These are phyloP conservation scores for Euphorbia celastroides DNA, from an alignment of 441 rosid genomes.

Conservation along the genomic window DNA sequence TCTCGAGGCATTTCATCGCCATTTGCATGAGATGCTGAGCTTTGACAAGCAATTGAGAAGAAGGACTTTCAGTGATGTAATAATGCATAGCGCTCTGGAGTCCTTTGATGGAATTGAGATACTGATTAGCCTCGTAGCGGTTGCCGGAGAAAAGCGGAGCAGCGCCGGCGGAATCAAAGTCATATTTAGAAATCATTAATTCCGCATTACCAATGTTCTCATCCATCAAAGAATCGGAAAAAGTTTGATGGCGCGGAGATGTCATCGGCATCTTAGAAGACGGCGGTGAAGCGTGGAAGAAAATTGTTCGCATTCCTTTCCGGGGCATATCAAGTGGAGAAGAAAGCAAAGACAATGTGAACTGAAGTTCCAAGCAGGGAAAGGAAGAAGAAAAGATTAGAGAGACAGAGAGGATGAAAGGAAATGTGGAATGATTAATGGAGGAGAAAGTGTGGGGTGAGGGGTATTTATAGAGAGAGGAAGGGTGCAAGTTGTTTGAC, in stretches of 20 bases:
- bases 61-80: constrained; percentile 24
- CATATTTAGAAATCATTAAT: constrained; percentile 40
- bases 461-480: constrained; percentile 7
- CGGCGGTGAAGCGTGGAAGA: constrained; percentile 30
- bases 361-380: background rate
- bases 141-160: constrained; percentile 38
- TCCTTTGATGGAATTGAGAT: constrained; percentile 32
- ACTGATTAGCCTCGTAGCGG: constrained; percentile 44
- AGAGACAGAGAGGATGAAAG: background rate
- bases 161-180: background rate
- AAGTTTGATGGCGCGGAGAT: constrained; percentile 32
- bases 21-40: constrained; percentile 57
- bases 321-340: background rate
- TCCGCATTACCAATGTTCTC: constrained; percentile 41
- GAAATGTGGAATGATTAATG: background rate
- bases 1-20: constrained; percentile 62
- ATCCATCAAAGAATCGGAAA: constrained; percentile 38
- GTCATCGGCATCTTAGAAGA: constrained; percentile 26
- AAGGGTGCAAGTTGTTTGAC: background rate
- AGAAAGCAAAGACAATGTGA: background rate
- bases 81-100: constrained; percentile 50
- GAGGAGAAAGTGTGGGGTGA: background rate
- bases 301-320: constrained; percentile 26
- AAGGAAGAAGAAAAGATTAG: background rate
- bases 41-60: constrained; percentile 38